Percentiles rank a stretch among this genome's conserved stretches.
Evolutionary conservation across 495 filamentous ascomycete species (phyloP).

Genomic region (Margaritispora aquatica): DNA sequence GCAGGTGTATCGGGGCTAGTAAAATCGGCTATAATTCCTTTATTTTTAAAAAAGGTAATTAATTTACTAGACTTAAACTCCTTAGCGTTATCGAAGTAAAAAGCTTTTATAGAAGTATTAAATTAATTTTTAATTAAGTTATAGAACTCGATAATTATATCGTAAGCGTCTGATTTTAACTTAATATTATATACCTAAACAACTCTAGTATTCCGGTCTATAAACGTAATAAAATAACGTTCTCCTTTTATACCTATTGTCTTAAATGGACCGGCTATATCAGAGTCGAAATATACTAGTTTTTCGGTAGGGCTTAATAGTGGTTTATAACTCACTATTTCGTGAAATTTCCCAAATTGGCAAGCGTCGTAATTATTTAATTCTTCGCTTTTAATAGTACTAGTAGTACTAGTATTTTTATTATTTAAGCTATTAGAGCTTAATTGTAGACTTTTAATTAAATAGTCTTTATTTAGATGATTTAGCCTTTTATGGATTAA

Average conservation of each 20-base stretch:
- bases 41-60: neutral
- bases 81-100: slow-evolving; percentile 4
- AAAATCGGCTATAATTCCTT: neutral
- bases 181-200: slow-evolving; percentile 9
- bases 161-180: neutral
- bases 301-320: neutral
- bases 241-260: slow-evolving; percentile 3
- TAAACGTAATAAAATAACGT: slow-evolving; percentile 7
- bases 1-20: neutral
- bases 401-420: neutral
- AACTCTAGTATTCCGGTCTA: neutral
- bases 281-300: neutral
- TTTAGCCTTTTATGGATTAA: slow-evolving; percentile 10
- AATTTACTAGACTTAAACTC: slow-evolving; percentile 7
- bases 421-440: neutral
- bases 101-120: slow-evolving; percentile 5
- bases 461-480: slow-evolving; percentile 10
- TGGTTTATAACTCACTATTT: slow-evolving; percentile 8
- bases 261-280: slow-evolving; percentile 8
- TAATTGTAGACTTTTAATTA: slow-evolving; percentile 2
- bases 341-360: neutral
- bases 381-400: neutral
- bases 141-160: neutral
- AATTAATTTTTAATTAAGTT: slow-evolving; percentile 4
- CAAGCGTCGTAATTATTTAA: slow-evolving; percentile 3